Conservation (phyloP, 352 stramenopile species). For the Blastocystis sp. region DNA sequence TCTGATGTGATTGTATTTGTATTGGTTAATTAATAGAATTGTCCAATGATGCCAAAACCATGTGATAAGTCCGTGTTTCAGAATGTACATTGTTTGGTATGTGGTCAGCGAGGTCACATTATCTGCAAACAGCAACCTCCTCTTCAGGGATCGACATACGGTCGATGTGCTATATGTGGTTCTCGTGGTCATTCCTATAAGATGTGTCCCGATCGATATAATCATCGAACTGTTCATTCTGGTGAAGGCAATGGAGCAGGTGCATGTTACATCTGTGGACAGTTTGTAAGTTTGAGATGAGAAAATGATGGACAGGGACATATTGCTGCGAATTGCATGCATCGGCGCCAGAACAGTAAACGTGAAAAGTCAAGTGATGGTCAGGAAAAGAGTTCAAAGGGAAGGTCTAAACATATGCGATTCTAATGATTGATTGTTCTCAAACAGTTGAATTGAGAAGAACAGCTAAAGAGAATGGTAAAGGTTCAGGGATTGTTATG, state of each 20-base stretch:
- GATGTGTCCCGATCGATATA: constrained; percentile 8
- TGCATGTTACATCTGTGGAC: constrained; percentile 41
- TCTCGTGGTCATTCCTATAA: background rate
- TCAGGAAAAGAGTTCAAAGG: background rate
- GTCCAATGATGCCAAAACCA: constrained; percentile 17
- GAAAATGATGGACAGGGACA: background rate
- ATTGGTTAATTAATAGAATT: background rate
- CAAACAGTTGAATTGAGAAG: background rate
- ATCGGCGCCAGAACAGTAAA: background rate
- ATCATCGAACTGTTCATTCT: background rate
- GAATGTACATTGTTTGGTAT: constrained; percentile 6
- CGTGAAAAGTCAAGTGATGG: background rate
- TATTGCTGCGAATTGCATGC: constrained; percentile 1
- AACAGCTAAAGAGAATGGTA: background rate
- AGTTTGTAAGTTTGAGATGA: constrained; percentile 7
- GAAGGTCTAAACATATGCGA: constrained; percentile 2
- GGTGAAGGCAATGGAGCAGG: background rate
- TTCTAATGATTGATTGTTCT: constrained; percentile 24
- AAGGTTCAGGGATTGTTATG: background rate
- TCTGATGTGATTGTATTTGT: background rate
- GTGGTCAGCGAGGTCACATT: constrained; percentile 21
- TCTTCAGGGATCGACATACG: background rate
- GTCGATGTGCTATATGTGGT: constrained; percentile 26
- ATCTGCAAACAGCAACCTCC: constrained; percentile 20
- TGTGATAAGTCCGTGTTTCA: constrained; percentile 46